Base-by-base conservation (phyloP, 1,139 yeast species). In the Tardiomyces digboiensis region DNA sequence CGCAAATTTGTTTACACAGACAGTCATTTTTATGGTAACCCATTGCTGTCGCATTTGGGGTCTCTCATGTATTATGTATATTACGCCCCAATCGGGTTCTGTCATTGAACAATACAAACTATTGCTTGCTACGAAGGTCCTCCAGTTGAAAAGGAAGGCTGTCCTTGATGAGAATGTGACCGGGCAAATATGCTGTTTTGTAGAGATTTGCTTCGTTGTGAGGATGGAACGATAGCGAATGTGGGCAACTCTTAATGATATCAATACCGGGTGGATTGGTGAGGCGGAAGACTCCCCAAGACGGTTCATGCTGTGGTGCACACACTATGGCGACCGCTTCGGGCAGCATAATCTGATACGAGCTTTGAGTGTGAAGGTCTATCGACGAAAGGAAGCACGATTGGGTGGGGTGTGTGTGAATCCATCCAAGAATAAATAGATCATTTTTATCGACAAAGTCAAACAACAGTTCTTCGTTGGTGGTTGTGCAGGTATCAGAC, bases 341-440 rank as follows among this genome's bases (percentile, higher is more conserved):
- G 21, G 79, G 78, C n/a, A 78, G 65, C 83, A 78, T 78, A 44
- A 77, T 67, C 59, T 78, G 84, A 57, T 78, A 78, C 2, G 80
- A 72, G 49, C 72, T 73, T 49, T 78, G 83, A 1, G 83, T 78
- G 57, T 78, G 84, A 44, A 78, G 60, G 54, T 78, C 84, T 42
- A 78, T 74, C 1, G 81, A 74, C 14, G 80, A 73, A 55, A 78
- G 57, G 55, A 78, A 78, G 50, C 84, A 78, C 8, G 80, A 66
- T 56, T 78, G 84, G 6, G 82, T 73, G 2, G 84, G 84, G 54
- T 78, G 83, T 7, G 83, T 78, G 57, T 78, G 84, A 43, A 78
- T 78, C 84, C 84, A 78, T 7, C 84, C 84, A 1, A 78, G 62
- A 20, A 78, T 73, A 51, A 78, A 75, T 39, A 78, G 59, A 49